A percentile compares a stretch with the other conserved stretches of the same genome.
phyloP scores from a whole-genome alignment of 108 stramenopile species.

The Cyclotella choctawhatcheeana region DNA sequence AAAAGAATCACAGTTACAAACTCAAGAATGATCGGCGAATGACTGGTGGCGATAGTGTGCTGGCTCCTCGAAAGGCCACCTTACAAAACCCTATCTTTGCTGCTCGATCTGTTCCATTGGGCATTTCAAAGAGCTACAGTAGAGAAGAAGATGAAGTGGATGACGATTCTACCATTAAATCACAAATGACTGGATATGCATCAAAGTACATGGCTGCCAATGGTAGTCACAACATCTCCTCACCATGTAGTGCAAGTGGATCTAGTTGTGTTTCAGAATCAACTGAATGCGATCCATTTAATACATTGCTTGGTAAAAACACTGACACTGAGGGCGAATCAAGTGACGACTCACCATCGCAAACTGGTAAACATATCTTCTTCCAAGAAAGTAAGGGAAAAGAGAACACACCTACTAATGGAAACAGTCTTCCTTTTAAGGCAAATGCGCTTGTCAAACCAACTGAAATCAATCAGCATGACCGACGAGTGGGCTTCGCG shows the following conservation, averaged over 20 bases:
- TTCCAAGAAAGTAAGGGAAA: slow-evolving; percentile 22
- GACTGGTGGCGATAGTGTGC: slow-evolving; percentile 35
- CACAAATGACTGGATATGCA: slow-evolving; percentile 11
- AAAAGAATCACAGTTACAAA: slow-evolving; percentile 45
- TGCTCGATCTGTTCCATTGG: slow-evolving; percentile 44
- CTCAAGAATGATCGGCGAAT: slow-evolving; percentile 34
- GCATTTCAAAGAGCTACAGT: slow-evolving; percentile 45
- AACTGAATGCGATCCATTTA: slow-evolving; percentile 44
- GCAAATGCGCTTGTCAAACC: slow-evolving; percentile 35
- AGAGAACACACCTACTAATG: background rate
- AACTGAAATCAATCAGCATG: slow-evolving; percentile 41
- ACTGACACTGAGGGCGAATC: slow-evolving; percentile 22
- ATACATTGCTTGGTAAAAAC: slow-evolving; percentile 36
- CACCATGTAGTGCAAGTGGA: slow-evolving; percentile 1
- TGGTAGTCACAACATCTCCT: background rate
- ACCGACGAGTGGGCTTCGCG: slow-evolving; percentile 5
- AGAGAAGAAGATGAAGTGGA: slow-evolving; percentile 26
- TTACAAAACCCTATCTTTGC: slow-evolving; percentile 34
- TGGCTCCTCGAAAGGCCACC: slow-evolving; percentile 37
- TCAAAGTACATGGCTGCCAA: slow-evolving; percentile 18
- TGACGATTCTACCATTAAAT: too few species aligned
- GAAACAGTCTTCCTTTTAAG: slow-evolving; percentile 25
- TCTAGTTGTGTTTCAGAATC: slow-evolving; percentile 42
- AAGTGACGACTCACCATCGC: slow-evolving; percentile 11
- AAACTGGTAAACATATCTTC: slow-evolving; percentile 11